Conservation (phyloP, 176 grass and related monocot species). For the Zizania latifolia region DNA sequence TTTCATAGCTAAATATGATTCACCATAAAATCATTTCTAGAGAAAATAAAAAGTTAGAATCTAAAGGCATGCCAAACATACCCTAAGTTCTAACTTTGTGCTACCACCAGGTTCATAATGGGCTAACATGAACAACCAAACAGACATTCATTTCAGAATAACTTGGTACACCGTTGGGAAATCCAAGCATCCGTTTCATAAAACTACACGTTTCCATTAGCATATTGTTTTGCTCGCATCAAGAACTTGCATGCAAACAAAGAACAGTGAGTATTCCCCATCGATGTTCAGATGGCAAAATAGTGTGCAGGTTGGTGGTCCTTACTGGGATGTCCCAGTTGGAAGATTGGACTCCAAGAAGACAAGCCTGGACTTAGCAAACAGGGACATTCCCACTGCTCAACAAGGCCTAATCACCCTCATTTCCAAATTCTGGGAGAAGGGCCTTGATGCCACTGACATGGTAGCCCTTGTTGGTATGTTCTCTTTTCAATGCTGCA, state of each 20-base stretch:
- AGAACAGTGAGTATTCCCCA: not conserved
- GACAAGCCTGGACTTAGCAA: conserved; percentile 72
- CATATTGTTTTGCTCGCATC: not conserved
- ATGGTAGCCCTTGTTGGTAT: conserved; percentile 96
- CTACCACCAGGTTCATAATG: not conserved
- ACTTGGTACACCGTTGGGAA: not conserved
- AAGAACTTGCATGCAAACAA: not conserved
- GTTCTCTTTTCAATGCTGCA: not conserved
- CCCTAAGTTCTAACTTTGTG: too few species aligned
- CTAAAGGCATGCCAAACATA: too few species aligned
- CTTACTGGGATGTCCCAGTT: conserved; percentile 95
- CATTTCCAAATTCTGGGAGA: conserved; percentile 87
- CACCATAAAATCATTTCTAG: too few species aligned
- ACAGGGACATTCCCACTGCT: conserved; percentile 79
- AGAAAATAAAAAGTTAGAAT: too few species aligned
- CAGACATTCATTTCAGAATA: not conserved
- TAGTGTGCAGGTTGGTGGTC: conserved; percentile 60
- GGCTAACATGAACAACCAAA: not conserved
- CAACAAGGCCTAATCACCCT: conserved; percentile 70
- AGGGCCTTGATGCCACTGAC: conserved; percentile 87
- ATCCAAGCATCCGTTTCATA: not conserved
- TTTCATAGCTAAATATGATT: too few species aligned
- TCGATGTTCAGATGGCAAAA: not conserved
- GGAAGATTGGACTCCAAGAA: conserved; percentile 84
- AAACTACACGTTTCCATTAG: not conserved